Evolutionary conservation across 1,284 basidiomycete species (phyloP).

Genomic region (Apiotrichum domesticum): DNA sequence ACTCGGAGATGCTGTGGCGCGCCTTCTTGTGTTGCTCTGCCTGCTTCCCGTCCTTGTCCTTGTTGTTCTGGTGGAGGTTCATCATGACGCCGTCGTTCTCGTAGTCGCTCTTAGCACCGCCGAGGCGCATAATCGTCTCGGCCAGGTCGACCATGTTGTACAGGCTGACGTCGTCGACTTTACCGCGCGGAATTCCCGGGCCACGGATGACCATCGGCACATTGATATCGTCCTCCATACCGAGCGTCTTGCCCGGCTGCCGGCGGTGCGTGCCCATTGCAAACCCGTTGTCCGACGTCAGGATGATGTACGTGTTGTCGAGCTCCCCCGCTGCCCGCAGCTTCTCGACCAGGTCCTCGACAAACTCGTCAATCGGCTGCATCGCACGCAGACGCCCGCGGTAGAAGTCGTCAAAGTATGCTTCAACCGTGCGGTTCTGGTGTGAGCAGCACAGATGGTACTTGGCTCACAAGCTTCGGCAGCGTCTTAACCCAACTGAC

Average conservation of each 20-base stretch:
- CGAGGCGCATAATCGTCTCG: conserved; percentile 35
- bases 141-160: conserved; percentile 34
- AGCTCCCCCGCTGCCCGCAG: conserved; percentile 25
- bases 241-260: conserved; percentile 37
- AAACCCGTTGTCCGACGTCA: conserved; percentile 38
- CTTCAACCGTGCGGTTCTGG: conserved; percentile 24
- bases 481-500: conserved; percentile 33
- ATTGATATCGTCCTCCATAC: conserved; percentile 38
- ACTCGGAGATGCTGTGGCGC: conserved; percentile 29
- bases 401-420: conserved; percentile 38
- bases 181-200: conserved; percentile 19
- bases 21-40: conserved; percentile 5
- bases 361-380: conserved; percentile 37
- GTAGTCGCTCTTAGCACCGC: conserved; percentile 28
- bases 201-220: conserved; percentile 33
- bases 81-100: conserved; percentile 31
- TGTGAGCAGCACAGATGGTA: too few species aligned
- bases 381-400: conserved; percentile 27
- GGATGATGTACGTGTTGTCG: conserved; percentile 39
- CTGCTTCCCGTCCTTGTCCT: neutral
- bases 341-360: conserved; percentile 28
- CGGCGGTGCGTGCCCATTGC: conserved; percentile 34
- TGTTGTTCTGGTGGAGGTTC: conserved; percentile 17
- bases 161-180: conserved; percentile 16
- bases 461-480: conserved; percentile 14